Evolutionary conservation across 306 rosid genomes (phyloP).

Genomic region (Rubus idaeus): DNA sequence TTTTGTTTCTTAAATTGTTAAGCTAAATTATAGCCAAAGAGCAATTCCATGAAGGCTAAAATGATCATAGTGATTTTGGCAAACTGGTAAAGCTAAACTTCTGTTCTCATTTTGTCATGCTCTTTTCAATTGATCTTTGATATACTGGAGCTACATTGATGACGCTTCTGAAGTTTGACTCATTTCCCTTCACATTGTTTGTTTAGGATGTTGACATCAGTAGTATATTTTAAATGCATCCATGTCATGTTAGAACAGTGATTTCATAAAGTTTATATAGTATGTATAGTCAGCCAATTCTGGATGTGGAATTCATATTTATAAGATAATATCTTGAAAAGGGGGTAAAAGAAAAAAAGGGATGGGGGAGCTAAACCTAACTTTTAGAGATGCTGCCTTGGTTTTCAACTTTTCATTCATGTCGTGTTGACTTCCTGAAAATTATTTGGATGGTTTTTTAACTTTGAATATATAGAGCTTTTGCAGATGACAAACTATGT

Average conservation of each 20-base stretch:
- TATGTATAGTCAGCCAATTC: background rate
- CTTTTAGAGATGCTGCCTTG: background rate
- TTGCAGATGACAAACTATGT: conserved; percentile 2
- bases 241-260: background rate
- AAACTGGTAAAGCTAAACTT: background rate
- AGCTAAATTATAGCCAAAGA: background rate
- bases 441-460: background rate
- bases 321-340: background rate
- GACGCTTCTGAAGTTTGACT: background rate
- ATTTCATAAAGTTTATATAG: background rate
- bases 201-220: background rate
- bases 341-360: background rate
- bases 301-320: background rate
- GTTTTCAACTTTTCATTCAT: background rate
- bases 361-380: background rate
- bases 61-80: background rate
- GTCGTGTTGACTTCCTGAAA: background rate
- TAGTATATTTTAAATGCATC: too few species aligned
- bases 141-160: background rate
- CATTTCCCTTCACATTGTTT: background rate
- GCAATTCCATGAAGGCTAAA: background rate
- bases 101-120: too few species aligned
- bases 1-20: background rate
- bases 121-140: background rate
- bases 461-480: conserved; percentile 4